Conservation (phyloP, 805 yeast genomes). For the Tetrapisispora pingtungensis region DNA sequence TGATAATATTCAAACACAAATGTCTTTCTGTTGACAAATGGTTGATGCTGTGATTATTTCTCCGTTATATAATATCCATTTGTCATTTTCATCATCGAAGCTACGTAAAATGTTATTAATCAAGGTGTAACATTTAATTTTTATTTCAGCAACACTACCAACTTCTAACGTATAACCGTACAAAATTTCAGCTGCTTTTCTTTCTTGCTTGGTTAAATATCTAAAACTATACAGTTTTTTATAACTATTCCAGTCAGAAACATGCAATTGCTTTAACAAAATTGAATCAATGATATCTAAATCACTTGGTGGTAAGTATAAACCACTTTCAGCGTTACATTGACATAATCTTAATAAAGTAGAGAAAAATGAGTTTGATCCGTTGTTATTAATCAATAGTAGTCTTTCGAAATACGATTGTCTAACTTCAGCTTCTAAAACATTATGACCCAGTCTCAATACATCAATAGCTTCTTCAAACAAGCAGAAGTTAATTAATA, state of each 20-base stretch:
- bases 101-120: conserved; percentile 22
- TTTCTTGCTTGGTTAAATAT: conserved; percentile 18
- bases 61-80: conserved; percentile 24
- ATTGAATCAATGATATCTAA: conserved; percentile 20
- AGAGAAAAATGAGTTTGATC: conserved; percentile 14
- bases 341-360: conserved; percentile 16
- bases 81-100: conserved; percentile 18
- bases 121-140: conserved; percentile 17
- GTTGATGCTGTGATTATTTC: conserved; percentile 22
- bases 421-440: conserved; percentile 16
- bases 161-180: conserved; percentile 13
- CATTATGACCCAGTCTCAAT: conserved; percentile 20
- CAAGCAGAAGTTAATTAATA: conserved; percentile 18
- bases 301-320: conserved; percentile 18
- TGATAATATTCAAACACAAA: not conserved
- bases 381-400: conserved; percentile 9
- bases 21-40: conserved; percentile 13
- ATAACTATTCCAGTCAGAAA: conserved; percentile 15
- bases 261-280: conserved; percentile 9
- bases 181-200: conserved; percentile 25
- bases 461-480: conserved; percentile 26
- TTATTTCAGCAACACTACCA: conserved; percentile 6
- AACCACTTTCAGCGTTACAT: conserved; percentile 1
- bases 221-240: conserved; percentile 24
- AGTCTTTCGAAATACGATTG: conserved; percentile 13